phyloP scores from a whole-genome alignment of 2,329 filamentous ascomycete species.

The Aspergillus transmontanensis region DNA sequence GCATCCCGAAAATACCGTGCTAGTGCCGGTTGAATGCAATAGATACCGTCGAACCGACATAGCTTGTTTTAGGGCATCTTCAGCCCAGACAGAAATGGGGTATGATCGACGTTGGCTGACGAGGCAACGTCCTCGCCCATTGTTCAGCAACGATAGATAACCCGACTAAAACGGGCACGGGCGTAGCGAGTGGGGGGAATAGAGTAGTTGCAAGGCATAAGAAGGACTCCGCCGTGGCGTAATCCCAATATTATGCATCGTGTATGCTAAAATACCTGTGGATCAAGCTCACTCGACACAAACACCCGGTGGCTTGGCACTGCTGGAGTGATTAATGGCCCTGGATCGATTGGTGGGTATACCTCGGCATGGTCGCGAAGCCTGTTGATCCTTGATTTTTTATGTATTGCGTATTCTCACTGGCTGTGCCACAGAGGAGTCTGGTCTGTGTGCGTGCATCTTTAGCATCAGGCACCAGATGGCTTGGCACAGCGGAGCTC shows the following conservation, averaged over 20 bases:
- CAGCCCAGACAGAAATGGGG: not conserved
- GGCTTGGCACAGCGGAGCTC: conserved; percentile 11
- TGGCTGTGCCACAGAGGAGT: conserved; percentile 1
- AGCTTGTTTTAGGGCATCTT: not conserved
- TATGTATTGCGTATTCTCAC: not conserved
- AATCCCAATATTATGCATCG: not conserved
- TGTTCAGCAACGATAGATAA: not conserved
- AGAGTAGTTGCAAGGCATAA: not conserved
- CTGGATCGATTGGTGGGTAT: conserved; percentile 1
- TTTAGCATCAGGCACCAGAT: not conserved
- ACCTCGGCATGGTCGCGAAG: not conserved
- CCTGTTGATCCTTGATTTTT: not conserved
- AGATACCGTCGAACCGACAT: not conserved
- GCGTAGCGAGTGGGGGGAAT: not conserved
- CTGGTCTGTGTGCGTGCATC: not conserved
- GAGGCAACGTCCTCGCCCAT: not conserved
- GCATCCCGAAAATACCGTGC: not conserved
- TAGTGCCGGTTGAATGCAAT: conserved; percentile 1
- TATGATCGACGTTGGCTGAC: conserved; percentile 10
- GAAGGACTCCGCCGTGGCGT: conserved; percentile 6
- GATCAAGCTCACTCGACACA: conserved; percentile 10
- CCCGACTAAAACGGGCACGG: not conserved
- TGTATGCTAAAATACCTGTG: not conserved
- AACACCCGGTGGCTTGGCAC: conserved; percentile 15
- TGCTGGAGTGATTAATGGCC: not conserved